phyloP scores from a whole-genome alignment of 768 basidiomycete genomes.

The Suillus plorans region DNA sequence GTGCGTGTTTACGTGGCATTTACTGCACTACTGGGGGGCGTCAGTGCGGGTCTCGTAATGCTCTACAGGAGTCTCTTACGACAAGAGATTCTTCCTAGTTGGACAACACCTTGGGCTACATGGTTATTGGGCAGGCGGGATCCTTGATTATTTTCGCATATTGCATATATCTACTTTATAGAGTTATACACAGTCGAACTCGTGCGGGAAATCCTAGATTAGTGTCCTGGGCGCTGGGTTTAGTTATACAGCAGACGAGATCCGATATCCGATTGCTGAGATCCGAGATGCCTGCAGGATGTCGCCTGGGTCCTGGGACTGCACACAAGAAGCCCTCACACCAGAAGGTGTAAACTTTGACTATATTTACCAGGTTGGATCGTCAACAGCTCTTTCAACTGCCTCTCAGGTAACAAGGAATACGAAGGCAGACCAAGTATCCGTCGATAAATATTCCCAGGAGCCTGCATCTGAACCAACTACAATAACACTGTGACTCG shows the following conservation, averaged over 20 bases:
- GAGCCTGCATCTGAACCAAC: background rate
- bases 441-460: background rate
- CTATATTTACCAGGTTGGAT: constrained; percentile 2
- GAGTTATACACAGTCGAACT: constrained; percentile 3
- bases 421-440: background rate
- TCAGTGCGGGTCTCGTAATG: constrained; percentile 70
- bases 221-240: constrained; percentile 2
- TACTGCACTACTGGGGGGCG: constrained; percentile 72
- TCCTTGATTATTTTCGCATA: constrained; percentile 17
- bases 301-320: constrained; percentile 22
- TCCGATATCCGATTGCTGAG: constrained; percentile 36
- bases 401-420: background rate
- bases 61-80: constrained; percentile 66
- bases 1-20: constrained; percentile 71
- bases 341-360: background rate
- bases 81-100: constrained; percentile 48
- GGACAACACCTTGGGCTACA: constrained; percentile 60
- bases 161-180: constrained; percentile 16
- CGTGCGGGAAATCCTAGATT: background rate
- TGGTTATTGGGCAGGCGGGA: constrained; percentile 64
- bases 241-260: constrained; percentile 15
- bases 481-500: constrained; percentile 12
- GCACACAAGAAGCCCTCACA: constrained; percentile 11
- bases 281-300: constrained; percentile 39
- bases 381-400: background rate